phyloP scores from a whole-genome alignment of 2,329 filamentous ascomycete genomes.

The Pseudocercospora fuligena region DNA sequence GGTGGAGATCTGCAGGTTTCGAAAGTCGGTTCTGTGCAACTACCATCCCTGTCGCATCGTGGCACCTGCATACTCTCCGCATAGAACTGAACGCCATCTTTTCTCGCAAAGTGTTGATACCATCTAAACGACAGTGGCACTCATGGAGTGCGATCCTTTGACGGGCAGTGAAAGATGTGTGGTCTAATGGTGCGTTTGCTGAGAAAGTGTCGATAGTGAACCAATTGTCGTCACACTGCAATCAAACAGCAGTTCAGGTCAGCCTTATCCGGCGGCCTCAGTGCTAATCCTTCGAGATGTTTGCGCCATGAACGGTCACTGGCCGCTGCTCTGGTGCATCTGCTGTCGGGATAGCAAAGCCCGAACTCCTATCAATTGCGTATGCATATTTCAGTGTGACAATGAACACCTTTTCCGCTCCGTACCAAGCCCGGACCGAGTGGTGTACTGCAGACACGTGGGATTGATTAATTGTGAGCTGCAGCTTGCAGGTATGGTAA shows the following conservation, averaged over 20 bases:
- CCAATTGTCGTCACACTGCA: not conserved
- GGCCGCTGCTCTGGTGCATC: not conserved
- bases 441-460: slow-evolving; percentile 12
- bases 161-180: too few relatives aligned
- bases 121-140: not conserved
- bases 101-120: not conserved
- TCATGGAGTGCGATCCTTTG: not conserved
- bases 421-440: not conserved
- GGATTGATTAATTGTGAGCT: slow-evolving; percentile 6
- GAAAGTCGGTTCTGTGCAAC: slow-evolving; percentile 25
- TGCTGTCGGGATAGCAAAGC: not conserved
- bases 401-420: not conserved
- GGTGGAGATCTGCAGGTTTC: slow-evolving; percentile 22
- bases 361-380: not conserved
- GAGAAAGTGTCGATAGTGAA: not conserved
- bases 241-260: not conserved
- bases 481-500: slow-evolving; percentile 1
- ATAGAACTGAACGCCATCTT: not conserved
- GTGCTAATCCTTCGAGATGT: slow-evolving; percentile 6
- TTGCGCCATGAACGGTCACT: not conserved
- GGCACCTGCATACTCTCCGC: slow-evolving; percentile 22
- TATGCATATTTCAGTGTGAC: not conserved
- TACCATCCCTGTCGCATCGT: slow-evolving; percentile 20
- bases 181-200: not conserved
- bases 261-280: slow-evolving; percentile 1